A percentile compares a stretch with the other conserved stretches of the same genome.
Evolutionary conservation across 2,329 filamentous ascomycete species (phyloP).

Genomic region (Didymellaceae sp.): DNA sequence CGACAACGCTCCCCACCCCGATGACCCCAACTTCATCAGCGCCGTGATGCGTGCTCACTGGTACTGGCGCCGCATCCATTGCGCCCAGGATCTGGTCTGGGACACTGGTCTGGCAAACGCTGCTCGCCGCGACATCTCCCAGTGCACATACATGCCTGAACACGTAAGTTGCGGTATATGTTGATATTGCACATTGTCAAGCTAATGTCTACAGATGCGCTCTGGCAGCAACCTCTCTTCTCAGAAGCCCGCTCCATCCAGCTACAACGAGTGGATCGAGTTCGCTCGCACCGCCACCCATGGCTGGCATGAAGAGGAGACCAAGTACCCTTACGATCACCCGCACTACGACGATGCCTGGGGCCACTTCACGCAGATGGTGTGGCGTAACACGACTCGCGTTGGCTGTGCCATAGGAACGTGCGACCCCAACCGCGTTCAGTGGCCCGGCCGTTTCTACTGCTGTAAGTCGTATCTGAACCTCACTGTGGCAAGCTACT

Average conservation of each 20-base stretch:
- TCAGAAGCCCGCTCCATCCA: conserved; percentile 27
- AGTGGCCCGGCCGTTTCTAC: conserved; percentile 43
- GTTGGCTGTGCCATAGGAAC: conserved; percentile 45
- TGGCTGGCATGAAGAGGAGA: conserved; percentile 48
- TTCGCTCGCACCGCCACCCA: conserved; percentile 38
- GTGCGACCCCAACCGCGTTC: conserved; percentile 27
- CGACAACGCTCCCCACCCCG: conserved; percentile 30
- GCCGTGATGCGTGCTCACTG: conserved; percentile 45
- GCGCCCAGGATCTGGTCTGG: conserved; percentile 45
- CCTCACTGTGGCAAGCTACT: not conserved
- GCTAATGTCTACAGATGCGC: conserved; percentile 33
- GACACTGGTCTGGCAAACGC: conserved; percentile 35
- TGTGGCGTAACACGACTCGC: conserved; percentile 46
- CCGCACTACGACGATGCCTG: conserved; percentile 37
- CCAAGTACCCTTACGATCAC: conserved; percentile 43
- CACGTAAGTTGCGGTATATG: conserved; percentile 29
- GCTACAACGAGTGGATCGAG: conserved; percentile 38
- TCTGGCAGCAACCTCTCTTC: conserved; percentile 45
- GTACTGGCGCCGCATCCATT: conserved; percentile 46
- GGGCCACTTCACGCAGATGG: conserved; percentile 50
- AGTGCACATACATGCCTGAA: conserved; percentile 34
- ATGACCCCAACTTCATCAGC: conserved; percentile 41
- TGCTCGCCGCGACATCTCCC: conserved; percentile 33
- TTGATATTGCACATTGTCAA: not conserved
- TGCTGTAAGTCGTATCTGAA: conserved; percentile 39